Base-by-base conservation (phyloP, 495 filamentous ascomycete species). In the Aspergillus diversus region DNA sequence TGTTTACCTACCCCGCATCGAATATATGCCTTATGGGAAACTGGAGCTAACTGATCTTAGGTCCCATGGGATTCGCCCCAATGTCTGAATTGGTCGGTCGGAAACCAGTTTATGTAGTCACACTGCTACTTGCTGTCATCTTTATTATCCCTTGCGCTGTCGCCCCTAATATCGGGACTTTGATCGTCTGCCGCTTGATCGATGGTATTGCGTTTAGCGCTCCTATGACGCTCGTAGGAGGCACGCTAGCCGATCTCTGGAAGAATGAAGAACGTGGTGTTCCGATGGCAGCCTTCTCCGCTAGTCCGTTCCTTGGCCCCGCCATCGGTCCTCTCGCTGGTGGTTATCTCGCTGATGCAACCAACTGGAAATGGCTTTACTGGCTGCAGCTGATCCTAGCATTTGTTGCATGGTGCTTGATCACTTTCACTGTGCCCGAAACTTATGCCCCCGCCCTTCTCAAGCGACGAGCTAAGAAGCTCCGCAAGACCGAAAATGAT, bases 351-450 rank as follows among this genome's bases (percentile, higher is more conserved):
- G 80, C 81, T 12, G 87, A 91, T 65, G 82, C 82, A 4, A 76
- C 77, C 0, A 89, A 88, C 55, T 96, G 92, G 92, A 79, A 89
- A 60, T 96, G 91, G 91, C 80, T 94, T 3, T 94, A 93, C 79
- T 93, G 90, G 90, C 80, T 93, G 59, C 89, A 91, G 59, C 75
- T 92, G 16, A 94, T 94, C 63, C 63, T 92, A 35, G 69, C 87
- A 52, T 85, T 83, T 46, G 72, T 87, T 52, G 81, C 87, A 51
- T 93, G 87, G 83, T 63, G 87, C 27, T 63, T 90, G 54, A 90
- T 93, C 71, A 88, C 86, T 15, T 90, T 94, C 75, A 92, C 89
- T 33, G 88, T 93, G 5, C 89, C 90, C 15, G 91, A 93, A 71
- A 94, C 91, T 0, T 93, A 92, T 66, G 86, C 90, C 0, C 90